phyloP scores from a whole-genome alignment of 495 filamentous ascomycete species.

The Talaromyces adpressus region DNA sequence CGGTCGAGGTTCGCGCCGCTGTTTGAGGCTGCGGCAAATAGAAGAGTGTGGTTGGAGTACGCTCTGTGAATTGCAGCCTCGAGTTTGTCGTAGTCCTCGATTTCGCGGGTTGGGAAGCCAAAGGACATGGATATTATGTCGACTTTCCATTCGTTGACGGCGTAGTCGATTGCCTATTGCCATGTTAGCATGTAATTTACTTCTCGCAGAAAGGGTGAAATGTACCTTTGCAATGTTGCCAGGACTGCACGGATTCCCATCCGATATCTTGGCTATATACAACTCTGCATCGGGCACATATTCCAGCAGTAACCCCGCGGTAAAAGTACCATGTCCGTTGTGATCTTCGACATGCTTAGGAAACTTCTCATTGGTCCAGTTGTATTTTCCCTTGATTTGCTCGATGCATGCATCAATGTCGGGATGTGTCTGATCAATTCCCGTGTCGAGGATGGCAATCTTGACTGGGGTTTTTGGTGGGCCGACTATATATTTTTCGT shows the following conservation, averaged over 20 bases:
- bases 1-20: constrained; percentile 7
- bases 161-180: constrained; percentile 17
- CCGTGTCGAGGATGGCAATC: constrained; percentile 7
- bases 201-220: neutral
- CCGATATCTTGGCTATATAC: constrained; percentile 7
- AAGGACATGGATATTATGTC: constrained; percentile 25
- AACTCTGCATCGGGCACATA: constrained; percentile 8
- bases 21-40: constrained; percentile 16
- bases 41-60: constrained; percentile 1
- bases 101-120: constrained; percentile 9
- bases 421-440: neutral
- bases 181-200: neutral
- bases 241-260: neutral
- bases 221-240: neutral
- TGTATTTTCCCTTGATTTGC: neutral
- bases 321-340: constrained; percentile 12
- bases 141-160: constrained; percentile 14
- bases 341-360: neutral
- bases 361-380: neutral
- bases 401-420: constrained; percentile 4
- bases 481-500: neutral
- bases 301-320: constrained; percentile 3
- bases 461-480: neutral
- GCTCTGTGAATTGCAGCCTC: constrained; percentile 9
- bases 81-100: neutral